Base-by-base conservation (phyloP, 148 eudicot genomes). In the Silene uniflora region DNA sequence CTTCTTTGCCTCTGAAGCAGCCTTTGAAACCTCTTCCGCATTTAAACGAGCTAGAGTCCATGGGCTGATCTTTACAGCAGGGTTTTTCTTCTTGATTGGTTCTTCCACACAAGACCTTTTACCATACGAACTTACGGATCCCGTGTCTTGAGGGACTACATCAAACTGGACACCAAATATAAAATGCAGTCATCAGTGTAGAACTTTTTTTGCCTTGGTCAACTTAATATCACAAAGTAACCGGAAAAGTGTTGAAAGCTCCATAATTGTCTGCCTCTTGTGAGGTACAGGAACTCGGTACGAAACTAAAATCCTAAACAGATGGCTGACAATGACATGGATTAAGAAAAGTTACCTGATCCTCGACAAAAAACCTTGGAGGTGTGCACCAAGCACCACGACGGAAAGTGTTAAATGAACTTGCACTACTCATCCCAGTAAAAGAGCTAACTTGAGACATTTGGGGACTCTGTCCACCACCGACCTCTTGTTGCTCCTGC, bases 321-420 rank as follows among this genome's bases (percentile, higher is more conserved):
- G 17, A 14, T 49, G 55, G 56, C 14, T 14, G 56, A 16, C 55
- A 49, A 49, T 49, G 55, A 49, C 55, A 12, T 49, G 55, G 35
- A 49, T 68, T 6, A 13, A 10, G 9, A 6, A 54, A 58, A 47
- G 44, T 62, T 78, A 92, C 99, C 95, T 92, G 98, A 81, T 96
- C 99, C 85, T 96, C 99, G 49, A 96, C 76, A 79, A 95, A 91
- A 58, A 96, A 76, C 18, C 98, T 88, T 9, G 99, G 99, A 80
- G 99, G 99, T 8, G 99, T 96, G 81, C 99, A 95, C 95, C 94
- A 96, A 64, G 99, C 97, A 13, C 91, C 90, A 21, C 91, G 89
- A 14, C 89, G 91, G 86, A 92, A 88, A 69, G 86, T 84, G 74
- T 89, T 96, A 62, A 96, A 89, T 54, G 99, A 96, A 73, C 99